These are phyloP conservation scores for Triticum monococcum DNA, from an alignment of 176 grass and related monocot species.

Conservation along the genomic window DNA sequence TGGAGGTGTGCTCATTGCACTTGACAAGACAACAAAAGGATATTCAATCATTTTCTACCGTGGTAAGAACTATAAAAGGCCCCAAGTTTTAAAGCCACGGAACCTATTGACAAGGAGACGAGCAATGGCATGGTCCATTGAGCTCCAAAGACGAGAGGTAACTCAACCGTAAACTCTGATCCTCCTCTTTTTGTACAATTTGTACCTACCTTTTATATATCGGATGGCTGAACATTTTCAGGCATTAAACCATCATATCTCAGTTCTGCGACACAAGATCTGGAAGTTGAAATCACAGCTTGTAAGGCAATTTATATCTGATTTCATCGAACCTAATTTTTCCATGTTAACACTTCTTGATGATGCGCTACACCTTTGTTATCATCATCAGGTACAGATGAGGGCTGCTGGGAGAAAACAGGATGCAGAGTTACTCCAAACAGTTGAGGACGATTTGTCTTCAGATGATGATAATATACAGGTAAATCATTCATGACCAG, in stretches of 20 bases:
- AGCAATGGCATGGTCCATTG: conserved; percentile 84
- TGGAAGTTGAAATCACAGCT: conserved; percentile 74
- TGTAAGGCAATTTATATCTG: conserved; percentile 39
- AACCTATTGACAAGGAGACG: conserved; percentile 74
- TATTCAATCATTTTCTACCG: conserved; percentile 82
- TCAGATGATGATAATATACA: conserved; percentile 51
- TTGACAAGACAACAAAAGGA: conserved; percentile 93
- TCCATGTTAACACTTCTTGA: conserved; percentile 4
- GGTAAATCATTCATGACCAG: conserved; percentile 38
- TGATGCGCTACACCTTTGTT: not conserved
- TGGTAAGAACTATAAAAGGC: conserved; percentile 84
- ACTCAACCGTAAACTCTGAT: conserved; percentile 19
- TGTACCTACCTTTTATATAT: conserved; percentile 12
- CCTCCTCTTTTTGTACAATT: not conserved
- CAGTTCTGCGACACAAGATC: conserved; percentile 56
- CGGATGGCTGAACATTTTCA: conserved; percentile 35
- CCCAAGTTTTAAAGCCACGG: conserved; percentile 67
- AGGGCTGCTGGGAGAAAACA: conserved; percentile 27
- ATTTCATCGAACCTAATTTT: not conserved
- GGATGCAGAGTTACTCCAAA: conserved; percentile 42
- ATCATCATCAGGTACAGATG: conserved; percentile 53
- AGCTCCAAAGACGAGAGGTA: conserved; percentile 95
- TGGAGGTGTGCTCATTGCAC: conserved; percentile 83
- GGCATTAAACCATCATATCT: conserved; percentile 87
- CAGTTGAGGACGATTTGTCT: conserved; percentile 36